A percentile compares a stretch with the other conserved stretches of the same genome.
Conservation (phyloP, 2,329 filamentous ascomycete species). For the Alternaria solani region DNA sequence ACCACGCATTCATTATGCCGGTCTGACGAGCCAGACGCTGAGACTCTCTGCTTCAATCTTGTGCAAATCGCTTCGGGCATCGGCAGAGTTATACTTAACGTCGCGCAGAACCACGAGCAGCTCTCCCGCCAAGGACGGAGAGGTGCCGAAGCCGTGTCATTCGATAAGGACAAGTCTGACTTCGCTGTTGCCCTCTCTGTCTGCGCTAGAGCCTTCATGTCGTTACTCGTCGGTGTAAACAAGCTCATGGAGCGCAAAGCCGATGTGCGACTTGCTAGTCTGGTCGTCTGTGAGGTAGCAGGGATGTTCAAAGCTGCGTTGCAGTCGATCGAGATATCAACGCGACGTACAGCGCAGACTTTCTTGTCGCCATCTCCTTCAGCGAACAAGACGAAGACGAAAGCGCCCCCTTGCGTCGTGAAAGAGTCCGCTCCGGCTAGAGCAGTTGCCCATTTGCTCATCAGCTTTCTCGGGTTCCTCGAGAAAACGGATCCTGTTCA, state of each 20-base stretch:
- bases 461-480: conserved; percentile 47
- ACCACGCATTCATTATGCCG: conserved; percentile 40
- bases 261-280: conserved; percentile 24
- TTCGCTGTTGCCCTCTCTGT: conserved; percentile 37
- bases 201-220: conserved; percentile 43
- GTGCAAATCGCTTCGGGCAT: conserved; percentile 34
- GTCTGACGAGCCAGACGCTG: conserved; percentile 18
- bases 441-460: conserved; percentile 47
- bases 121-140: conserved; percentile 22
- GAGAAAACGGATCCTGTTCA: conserved; percentile 48
- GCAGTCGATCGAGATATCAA: conserved; percentile 38
- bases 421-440: conserved; percentile 39
- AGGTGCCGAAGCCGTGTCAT: conserved; percentile 14
- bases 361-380: not conserved
- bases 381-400: conserved; percentile 18
- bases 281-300: conserved; percentile 44
- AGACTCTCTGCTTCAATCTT: conserved; percentile 38
- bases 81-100: conserved; percentile 32
- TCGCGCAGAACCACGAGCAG: conserved; percentile 31
- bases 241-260: conserved; percentile 27
- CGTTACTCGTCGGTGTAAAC: conserved; percentile 41
- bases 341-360: conserved; percentile 28
- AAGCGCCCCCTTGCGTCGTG: conserved; percentile 4
- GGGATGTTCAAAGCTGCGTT: conserved; percentile 51
- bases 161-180: conserved; percentile 38